Conservation (phyloP, 192 early-diverging fungal genomes). For the Backusella liffmaniae region DNA sequence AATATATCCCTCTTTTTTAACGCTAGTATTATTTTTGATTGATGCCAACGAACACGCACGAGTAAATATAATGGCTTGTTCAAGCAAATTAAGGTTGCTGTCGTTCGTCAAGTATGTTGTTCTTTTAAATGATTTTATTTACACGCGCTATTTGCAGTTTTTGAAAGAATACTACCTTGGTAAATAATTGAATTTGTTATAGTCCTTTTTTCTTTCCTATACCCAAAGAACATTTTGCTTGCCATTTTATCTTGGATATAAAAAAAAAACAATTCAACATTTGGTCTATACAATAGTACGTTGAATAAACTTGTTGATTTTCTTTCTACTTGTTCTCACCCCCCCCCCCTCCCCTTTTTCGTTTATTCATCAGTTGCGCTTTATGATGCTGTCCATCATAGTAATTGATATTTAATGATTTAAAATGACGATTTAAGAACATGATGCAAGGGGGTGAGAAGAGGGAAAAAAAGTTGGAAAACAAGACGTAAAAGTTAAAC, state of each 20-base stretch:
- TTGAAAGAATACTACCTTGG: too few relatives aligned
- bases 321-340: not conserved
- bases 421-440: slow-evolving; percentile 5
- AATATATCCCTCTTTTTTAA: too few relatives aligned
- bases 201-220: too few relatives aligned
- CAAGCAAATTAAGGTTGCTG: not conserved
- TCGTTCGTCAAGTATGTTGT: not conserved
- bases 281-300: not conserved
- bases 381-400: not conserved
- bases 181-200: too few relatives aligned
- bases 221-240: too few relatives aligned
- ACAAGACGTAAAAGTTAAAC: not conserved
- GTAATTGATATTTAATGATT: not conserved
- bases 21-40: not conserved
- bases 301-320: not conserved
- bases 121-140: not conserved
- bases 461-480: not conserved
- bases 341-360: not conserved
- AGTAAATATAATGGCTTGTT: not conserved
- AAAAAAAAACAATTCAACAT: too few relatives aligned
- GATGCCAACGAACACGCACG: not conserved
- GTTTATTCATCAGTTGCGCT: not conserved
- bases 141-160: too few relatives aligned
- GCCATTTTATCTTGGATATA: too few relatives aligned
- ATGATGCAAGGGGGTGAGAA: not conserved